Evolutionary conservation across 306 rosid species (phyloP).

Genomic region (Cyamopsis tetragonoloba): DNA sequence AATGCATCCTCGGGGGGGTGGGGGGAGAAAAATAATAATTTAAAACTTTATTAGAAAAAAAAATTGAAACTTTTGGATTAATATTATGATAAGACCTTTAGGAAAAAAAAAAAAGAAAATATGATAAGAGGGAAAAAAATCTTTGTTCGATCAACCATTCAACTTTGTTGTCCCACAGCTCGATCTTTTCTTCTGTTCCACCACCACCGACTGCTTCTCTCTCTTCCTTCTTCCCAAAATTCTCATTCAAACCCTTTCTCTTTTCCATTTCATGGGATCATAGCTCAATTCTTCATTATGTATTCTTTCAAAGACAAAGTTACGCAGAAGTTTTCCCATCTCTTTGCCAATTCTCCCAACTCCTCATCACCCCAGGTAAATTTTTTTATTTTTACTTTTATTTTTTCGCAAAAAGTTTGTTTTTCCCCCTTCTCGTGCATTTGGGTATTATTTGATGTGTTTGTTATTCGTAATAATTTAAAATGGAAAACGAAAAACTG

Average conservation of each 20-base stretch:
- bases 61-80: too few species aligned
- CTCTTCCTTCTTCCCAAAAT: not conserved
- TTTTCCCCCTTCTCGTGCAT: too few species aligned
- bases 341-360: slow-evolving; percentile 52
- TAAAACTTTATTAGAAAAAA: too few species aligned
- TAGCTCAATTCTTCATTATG: slow-evolving; percentile 38
- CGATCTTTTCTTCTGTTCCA: not conserved
- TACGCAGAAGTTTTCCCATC: slow-evolving; percentile 53
- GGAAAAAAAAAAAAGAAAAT: too few species aligned
- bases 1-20: too few species aligned
- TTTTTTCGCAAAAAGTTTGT: not conserved
- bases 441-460: not conserved
- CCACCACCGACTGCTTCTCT: not conserved
- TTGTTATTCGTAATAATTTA: not conserved
- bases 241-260: not conserved
- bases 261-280: slow-evolving; percentile 17
- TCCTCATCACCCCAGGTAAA: slow-evolving; percentile 39
- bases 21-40: too few species aligned
- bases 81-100: too few species aligned
- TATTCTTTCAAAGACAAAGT: slow-evolving; percentile 64
- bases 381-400: not conserved
- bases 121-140: too few species aligned
- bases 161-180: too few species aligned
- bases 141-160: not conserved
- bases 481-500: not conserved